A percentile compares a stretch with the other conserved stretches of the same genome.
Evolutionary conservation across 768 basidiomycete species (phyloP).

Genomic region (Podaxis pistillaris): DNA sequence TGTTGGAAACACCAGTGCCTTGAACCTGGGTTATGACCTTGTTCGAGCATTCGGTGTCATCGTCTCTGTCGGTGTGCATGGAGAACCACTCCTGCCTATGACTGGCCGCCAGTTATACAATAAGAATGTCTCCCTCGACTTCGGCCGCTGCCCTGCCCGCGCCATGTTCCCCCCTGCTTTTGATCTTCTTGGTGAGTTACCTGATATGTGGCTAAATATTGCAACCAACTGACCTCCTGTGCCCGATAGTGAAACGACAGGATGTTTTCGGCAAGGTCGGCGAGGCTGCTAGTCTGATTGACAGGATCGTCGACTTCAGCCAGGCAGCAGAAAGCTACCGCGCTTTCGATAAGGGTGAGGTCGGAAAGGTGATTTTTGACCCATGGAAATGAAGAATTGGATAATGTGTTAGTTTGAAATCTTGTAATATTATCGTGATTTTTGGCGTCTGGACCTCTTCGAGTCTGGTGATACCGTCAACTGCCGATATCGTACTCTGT

Average conservation of each 20-base stretch:
- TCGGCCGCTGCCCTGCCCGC: constrained; percentile 79
- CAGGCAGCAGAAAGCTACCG: constrained; percentile 59
- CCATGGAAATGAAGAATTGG: constrained; percentile 51
- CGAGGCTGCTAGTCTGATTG: constrained; percentile 58
- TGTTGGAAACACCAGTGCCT: constrained; percentile 66
- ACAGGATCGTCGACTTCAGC: constrained; percentile 60
- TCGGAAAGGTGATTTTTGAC: constrained; percentile 78
- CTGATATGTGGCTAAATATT: not conserved
- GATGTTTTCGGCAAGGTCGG: constrained; percentile 78
- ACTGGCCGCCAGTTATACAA: constrained; percentile 59
- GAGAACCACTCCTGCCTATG: constrained; percentile 51
- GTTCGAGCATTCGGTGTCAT: constrained; percentile 77
- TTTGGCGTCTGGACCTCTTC: not conserved
- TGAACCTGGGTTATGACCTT: constrained; percentile 65
- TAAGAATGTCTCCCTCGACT: constrained; percentile 79
- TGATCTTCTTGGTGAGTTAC: constrained; percentile 50
- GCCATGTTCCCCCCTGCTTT: constrained; percentile 75
- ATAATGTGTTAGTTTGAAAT: not conserved
- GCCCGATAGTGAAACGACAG: constrained; percentile 51
- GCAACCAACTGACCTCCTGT: not conserved
- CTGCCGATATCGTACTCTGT: too few species aligned
- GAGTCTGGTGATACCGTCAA: not conserved
- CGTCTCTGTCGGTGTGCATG: constrained; percentile 73
- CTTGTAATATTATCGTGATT: not conserved
- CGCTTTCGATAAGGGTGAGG: constrained; percentile 67